Percentiles rank a stretch among this genome's conserved stretches.
These are phyloP conservation scores for Leccinellum rugosiceps DNA, from an alignment of 768 basidiomycete species.

Conservation along the genomic window DNA sequence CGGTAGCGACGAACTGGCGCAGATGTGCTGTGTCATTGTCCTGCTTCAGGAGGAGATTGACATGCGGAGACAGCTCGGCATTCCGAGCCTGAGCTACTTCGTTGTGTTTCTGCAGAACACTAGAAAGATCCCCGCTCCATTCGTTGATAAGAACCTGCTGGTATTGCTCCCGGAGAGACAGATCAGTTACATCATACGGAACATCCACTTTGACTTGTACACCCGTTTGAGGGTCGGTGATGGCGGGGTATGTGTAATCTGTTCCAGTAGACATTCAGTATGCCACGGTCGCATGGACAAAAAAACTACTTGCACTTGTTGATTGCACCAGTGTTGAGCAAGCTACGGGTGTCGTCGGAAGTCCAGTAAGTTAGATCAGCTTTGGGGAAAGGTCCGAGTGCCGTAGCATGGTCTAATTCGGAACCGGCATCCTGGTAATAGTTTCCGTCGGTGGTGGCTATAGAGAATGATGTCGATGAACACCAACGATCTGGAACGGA, in stretches of 20 bases:
- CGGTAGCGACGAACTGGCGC: conserved; percentile 7
- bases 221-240: conserved; percentile 6
- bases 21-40: not conserved
- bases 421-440: not conserved
- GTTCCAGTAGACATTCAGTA: not conserved
- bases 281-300: not conserved
- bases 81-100: not conserved
- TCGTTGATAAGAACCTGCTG: conserved; percentile 2
- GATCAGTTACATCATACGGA: conserved; percentile 6
- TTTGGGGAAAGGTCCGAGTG: conserved; percentile 17
- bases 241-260: conserved; percentile 23
- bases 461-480: not conserved
- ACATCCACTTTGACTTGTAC: conserved; percentile 12
- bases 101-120: not conserved
- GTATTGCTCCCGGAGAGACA: conserved; percentile 4
- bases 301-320: conserved; percentile 7
- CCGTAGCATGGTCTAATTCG: not conserved
- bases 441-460: conserved; percentile 4
- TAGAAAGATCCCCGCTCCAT: not conserved
- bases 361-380: conserved; percentile 8
- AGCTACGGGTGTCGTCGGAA: conserved; percentile 10
- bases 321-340: not conserved
- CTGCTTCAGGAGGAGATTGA: conserved; percentile 6
- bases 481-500: not conserved
- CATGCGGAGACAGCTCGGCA: not conserved